Conservation (phyloP, 257 asterid species). For the Przewalskia tangutica region DNA sequence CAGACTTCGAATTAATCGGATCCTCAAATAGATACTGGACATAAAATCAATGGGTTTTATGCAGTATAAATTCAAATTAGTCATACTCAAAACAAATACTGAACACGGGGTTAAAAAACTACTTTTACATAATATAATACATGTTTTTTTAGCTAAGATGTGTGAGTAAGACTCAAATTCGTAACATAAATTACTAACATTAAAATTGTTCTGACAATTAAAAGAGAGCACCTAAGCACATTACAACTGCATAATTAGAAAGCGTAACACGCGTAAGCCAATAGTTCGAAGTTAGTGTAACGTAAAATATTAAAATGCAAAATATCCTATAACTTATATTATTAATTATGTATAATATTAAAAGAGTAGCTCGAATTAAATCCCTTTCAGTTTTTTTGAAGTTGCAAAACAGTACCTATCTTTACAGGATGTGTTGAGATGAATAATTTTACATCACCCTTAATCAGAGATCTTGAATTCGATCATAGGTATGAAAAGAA, state of each 20-base stretch:
- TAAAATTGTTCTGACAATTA: background rate
- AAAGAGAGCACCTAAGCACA: background rate
- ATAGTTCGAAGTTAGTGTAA: background rate
- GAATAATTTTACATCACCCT: too few relatives aligned
- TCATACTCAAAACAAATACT: background rate
- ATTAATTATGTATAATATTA: background rate
- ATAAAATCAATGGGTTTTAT: background rate
- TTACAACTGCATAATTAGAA: background rate
- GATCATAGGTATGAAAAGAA: too few relatives aligned
- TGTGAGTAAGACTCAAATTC: background rate
- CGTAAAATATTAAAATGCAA: background rate
- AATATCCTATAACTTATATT: background rate
- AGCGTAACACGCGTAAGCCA: background rate
- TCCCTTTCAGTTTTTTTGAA: too few relatives aligned
- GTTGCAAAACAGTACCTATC: too few relatives aligned
- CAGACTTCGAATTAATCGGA: background rate
- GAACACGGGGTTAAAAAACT: background rate
- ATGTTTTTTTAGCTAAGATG: background rate
- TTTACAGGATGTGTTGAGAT: too few relatives aligned
- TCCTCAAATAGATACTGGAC: rapidly evolving
- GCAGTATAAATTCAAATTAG: background rate
- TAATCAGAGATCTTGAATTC: too few relatives aligned
- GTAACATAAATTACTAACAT: background rate
- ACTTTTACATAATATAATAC: background rate
- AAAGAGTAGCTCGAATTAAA: too few relatives aligned